phyloP scores from a whole-genome alignment of 331 rosid species.

The Quercus phellos region DNA sequence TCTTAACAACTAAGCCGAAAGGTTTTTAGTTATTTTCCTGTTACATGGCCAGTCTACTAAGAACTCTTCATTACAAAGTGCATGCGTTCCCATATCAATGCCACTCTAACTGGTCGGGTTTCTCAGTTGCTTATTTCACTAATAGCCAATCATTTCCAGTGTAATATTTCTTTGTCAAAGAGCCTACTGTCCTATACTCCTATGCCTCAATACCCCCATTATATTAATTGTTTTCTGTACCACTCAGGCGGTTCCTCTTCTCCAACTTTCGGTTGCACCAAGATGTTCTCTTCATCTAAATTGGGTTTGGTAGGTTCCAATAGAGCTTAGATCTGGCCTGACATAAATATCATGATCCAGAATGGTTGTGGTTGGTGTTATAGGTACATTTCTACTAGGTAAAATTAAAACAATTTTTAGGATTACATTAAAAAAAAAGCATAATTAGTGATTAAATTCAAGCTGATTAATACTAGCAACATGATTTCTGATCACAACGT shows the following conservation, averaged over 20 bases:
- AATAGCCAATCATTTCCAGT: conserved; percentile 6
- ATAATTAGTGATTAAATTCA: too few species aligned
- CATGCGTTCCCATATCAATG: conserved; percentile 21
- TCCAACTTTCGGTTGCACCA: background rate
- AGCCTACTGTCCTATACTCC: background rate
- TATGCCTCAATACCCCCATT: background rate
- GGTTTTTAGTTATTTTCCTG: conserved; percentile 14
- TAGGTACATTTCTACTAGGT: too few species aligned
- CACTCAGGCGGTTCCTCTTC: background rate
- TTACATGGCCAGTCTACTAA: conserved; percentile 23
- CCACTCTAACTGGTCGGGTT: conserved; percentile 30
- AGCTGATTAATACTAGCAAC: too few species aligned
- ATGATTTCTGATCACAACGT: too few species aligned
- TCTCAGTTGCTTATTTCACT: background rate
- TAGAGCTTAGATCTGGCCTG: too few species aligned
- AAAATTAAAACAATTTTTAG: too few species aligned
- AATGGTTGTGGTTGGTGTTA: too few species aligned
- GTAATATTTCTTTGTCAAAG: background rate
- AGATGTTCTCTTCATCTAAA: background rate
- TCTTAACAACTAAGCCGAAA: conserved; percentile 1
- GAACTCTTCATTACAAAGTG: conserved; percentile 8
- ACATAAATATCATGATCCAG: too few species aligned
- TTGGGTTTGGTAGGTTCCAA: too few species aligned
- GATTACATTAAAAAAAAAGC: too few species aligned
- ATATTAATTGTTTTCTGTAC: background rate